Conservation (phyloP, 228 moss, liverwort and hornwort genomes). For the Sphagnum fallax region DNA sequence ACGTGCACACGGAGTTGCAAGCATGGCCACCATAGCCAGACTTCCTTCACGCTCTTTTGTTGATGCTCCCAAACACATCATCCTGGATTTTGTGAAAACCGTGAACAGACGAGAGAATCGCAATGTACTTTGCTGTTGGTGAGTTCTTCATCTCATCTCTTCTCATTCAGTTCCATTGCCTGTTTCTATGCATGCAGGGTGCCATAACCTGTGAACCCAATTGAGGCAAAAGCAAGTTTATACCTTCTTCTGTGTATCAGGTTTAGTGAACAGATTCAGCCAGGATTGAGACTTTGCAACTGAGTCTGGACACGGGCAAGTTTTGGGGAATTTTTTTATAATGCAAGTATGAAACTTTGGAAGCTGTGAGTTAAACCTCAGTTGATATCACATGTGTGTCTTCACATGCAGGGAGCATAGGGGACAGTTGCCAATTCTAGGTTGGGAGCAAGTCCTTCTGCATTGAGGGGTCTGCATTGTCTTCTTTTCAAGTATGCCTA, state of each 20-base stretch:
- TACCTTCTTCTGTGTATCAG: neutral
- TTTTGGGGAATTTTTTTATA: too few species aligned
- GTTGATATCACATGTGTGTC: neutral
- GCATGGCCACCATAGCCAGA: conserved; percentile 50
- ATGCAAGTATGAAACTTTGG: too few species aligned
- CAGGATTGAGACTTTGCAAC: neutral
- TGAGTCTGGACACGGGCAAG: too few species aligned
- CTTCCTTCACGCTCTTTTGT: conserved; percentile 47
- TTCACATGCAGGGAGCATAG: conserved; percentile 38
- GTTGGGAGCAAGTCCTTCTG: conserved; percentile 23
- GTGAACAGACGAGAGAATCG: conserved; percentile 51
- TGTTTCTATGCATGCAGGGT: neutral
- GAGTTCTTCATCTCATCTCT: neutral
- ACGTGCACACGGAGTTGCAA: conserved; percentile 27
- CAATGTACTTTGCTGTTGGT: conserved; percentile 59
- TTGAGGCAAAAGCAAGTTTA: neutral
- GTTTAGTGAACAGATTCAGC: neutral
- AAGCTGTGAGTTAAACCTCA: neutral
- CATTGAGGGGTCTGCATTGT: neutral
- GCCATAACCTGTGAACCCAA: too few species aligned
- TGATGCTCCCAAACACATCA: conserved; percentile 45
- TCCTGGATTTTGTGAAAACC: conserved; percentile 49
- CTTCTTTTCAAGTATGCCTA: too few species aligned
- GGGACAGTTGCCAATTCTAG: conserved; percentile 33
- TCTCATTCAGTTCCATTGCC: neutral